Conservation (phyloP, 495 filamentous ascomycete genomes). For the Collariella sp. region DNA sequence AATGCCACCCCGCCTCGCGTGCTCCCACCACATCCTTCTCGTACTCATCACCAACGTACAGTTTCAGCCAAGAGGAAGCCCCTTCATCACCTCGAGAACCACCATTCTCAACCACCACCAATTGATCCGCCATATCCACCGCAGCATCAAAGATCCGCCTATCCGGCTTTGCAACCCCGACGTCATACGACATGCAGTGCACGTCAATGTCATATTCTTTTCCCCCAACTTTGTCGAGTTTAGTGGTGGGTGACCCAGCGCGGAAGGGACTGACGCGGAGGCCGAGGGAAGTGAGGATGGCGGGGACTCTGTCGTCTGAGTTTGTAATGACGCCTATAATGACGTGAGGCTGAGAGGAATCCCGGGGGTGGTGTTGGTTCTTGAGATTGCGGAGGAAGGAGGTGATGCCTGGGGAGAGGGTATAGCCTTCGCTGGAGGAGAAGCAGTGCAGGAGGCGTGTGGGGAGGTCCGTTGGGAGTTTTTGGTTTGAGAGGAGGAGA, state of each 20-base stretch:
- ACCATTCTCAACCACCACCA: neutral
- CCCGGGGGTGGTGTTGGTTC: neutral
- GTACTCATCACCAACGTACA: constrained; percentile 64
- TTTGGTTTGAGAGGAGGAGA: constrained; percentile 10
- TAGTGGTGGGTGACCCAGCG: neutral
- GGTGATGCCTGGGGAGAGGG: constrained; percentile 45
- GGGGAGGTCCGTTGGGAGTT: constrained; percentile 42
- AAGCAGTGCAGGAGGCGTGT: constrained; percentile 53
- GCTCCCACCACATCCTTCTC: constrained; percentile 57
- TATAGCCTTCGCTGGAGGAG: constrained; percentile 53
- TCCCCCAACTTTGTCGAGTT: neutral
- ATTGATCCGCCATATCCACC: constrained; percentile 29
- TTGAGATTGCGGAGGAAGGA: constrained; percentile 45
- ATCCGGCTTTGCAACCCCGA: constrained; percentile 60
- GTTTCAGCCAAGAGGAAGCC: constrained; percentile 33
- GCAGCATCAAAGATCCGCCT: constrained; percentile 56
- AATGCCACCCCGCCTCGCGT: constrained; percentile 54
- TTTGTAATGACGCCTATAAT: constrained; percentile 66
- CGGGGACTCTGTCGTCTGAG: constrained; percentile 62
- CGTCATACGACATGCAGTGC: constrained; percentile 64
- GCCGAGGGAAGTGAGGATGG: constrained; percentile 53
- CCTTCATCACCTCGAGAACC: neutral
- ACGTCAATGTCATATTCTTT: constrained; percentile 50
- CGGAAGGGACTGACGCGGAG: constrained; percentile 41
- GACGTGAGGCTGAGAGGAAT: constrained; percentile 29